Base-by-base conservation (phyloP, 2,329 filamentous ascomycete genomes). In the Verticillium dahliae region DNA sequence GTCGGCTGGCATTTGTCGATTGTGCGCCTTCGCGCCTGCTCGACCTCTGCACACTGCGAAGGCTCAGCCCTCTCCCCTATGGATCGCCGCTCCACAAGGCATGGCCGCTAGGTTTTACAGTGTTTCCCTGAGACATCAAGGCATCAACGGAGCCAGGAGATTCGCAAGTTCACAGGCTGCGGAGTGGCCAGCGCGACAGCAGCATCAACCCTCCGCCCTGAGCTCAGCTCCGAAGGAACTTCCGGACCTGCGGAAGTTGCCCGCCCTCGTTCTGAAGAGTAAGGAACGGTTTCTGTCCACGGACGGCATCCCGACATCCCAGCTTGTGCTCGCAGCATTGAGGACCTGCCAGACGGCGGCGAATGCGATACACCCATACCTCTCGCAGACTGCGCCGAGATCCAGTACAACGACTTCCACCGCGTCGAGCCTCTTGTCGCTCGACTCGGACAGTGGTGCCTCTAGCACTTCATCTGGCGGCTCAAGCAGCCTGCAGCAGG, bases 311-410 rank as follows among this genome's bases (percentile, higher is more conserved):
- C 81, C 80, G 0, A 71, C 76, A 1, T 74, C 78, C 63, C 69
- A 76, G 60, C 71, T 78, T 61, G 80, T 79, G 3, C 69, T 73
- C 7, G 73, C 74, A 2, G 79, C 79, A 6, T 73, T 84, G 63
- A 75, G 76, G 55, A 74, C 77, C 27, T 81, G 79, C 67, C 74
- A 76, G 59, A 75, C 73, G 60, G 79, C 78, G 27, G 80, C 80
- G 18, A 73, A 75, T n/a, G 71, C 74, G 10, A 73, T 80, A 14
- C 75, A 78, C 60, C 76, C 77, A 31, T 75, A 78, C 60, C 67
- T 76, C 50, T 71, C 72, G 68, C 71, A 73, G 63, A 72, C 73
- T 22, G 73, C 79, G 60, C 73, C 71, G 57, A 72, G 78, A 63
- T 80, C 82, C 9, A 85, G 84, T 39, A 81, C 80, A 33, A 70